These are phyloP conservation scores for Stentor roeselii DNA, from an alignment of 73 alveolate genomes.

Conservation along the genomic window DNA sequence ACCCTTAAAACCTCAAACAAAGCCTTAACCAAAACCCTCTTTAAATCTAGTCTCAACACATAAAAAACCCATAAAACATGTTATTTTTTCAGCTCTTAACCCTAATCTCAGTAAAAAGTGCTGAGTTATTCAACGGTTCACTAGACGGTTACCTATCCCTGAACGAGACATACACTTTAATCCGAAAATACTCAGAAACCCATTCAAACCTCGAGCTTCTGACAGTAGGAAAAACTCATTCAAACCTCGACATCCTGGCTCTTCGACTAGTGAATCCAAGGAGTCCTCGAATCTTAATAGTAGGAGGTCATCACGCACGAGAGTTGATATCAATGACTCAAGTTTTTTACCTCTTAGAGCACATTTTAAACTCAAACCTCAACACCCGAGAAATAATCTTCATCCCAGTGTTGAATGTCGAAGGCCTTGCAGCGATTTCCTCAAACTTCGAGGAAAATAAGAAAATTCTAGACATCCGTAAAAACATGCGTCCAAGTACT, in stretches of 20 bases:
- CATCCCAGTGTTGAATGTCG: conserved; percentile 88
- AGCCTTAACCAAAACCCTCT: too few relatives aligned
- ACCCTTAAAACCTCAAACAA: too few relatives aligned
- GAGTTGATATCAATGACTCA: not conserved
- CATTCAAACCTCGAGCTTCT: not conserved
- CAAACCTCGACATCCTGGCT: not conserved
- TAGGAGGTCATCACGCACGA: not conserved
- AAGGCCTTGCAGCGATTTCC: conserved; percentile 65
- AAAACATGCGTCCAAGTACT: conserved; percentile 59
- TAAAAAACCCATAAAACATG: not conserved
- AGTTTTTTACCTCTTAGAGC: conserved; percentile 1
- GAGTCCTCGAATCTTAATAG: not conserved
- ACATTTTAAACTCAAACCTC: not conserved
- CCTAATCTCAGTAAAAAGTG: not conserved
- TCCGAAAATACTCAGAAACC: not conserved
- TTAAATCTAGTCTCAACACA: too few relatives aligned
- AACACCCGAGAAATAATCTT: conserved; percentile 35
- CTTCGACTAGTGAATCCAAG: not conserved
- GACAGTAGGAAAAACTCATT: not conserved
- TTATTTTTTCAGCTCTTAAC: not conserved
- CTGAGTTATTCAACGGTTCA: not conserved
- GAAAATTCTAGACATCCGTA: conserved; percentile 47
- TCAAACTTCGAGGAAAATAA: conserved; percentile 37
- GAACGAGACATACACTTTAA: not conserved
- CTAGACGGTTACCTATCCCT: not conserved